Evolutionary conservation across 768 basidiomycete species (phyloP).

Genomic region (Cystofilobasidium ferigula): DNA sequence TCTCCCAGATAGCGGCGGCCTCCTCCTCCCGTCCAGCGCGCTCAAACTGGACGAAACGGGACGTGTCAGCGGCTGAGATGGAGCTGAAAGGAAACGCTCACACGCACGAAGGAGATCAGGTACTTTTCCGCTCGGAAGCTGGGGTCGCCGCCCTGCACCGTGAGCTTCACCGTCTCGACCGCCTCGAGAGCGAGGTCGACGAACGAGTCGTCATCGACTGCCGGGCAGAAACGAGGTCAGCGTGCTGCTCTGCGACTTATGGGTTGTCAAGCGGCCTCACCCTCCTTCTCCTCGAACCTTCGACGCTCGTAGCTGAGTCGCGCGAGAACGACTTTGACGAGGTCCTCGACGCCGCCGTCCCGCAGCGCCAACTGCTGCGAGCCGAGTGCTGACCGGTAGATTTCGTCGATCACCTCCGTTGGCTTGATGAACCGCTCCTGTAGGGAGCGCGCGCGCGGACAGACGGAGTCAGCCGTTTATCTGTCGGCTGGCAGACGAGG

Average conservation of each 20-base stretch:
- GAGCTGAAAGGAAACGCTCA: background rate
- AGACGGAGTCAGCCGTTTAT: no score
- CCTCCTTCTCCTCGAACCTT: constrained; percentile 44
- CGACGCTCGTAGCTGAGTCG: constrained; percentile 57
- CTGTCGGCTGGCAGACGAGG: background rate
- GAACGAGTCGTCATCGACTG: constrained; percentile 11
- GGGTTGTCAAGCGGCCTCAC: constrained; percentile 30
- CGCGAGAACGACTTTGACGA: constrained; percentile 54
- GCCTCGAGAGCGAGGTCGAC: constrained; percentile 37
- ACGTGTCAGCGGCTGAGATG: background rate
- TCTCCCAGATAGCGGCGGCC: constrained; percentile 48
- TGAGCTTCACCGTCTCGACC: constrained; percentile 48
- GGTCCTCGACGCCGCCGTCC: constrained; percentile 46
- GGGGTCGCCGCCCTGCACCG: constrained; percentile 52
- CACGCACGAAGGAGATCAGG: constrained; percentile 59
- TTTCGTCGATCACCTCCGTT: constrained; percentile 30
- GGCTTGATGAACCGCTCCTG: constrained; percentile 20
- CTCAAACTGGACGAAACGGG: constrained; percentile 27
- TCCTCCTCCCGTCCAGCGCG: constrained; percentile 30
- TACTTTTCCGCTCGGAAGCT: constrained; percentile 73
- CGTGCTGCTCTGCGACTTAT: background rate
- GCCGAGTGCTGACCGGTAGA: constrained; percentile 50
- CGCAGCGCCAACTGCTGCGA: constrained; percentile 43
- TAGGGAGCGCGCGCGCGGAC: no score
- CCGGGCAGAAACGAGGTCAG: background rate